Evolutionary conservation across 1,284 basidiomycete genomes (phyloP).

Genomic region (Xerocomus nothofagi): DNA sequence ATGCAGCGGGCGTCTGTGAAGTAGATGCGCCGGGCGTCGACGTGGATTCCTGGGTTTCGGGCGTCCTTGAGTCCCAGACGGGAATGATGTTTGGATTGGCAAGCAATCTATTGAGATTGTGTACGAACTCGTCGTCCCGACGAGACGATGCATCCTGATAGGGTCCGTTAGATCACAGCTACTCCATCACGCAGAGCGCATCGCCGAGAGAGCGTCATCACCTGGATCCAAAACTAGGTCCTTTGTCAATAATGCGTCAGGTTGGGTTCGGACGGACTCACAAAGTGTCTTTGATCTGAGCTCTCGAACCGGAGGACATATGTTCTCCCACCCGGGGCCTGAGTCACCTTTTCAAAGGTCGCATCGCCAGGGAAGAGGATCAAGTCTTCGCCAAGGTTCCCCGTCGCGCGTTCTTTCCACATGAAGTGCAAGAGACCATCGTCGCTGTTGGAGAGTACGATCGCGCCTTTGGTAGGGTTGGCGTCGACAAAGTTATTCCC

Average conservation of each 20-base stretch:
- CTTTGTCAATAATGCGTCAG: slow-evolving; percentile 6
- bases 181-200: background rate
- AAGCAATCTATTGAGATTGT: slow-evolving; percentile 67
- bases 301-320: slow-evolving; percentile 82
- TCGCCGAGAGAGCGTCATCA: slow-evolving; percentile 29
- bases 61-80: slow-evolving; percentile 49
- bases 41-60: slow-evolving; percentile 35
- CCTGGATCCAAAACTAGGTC: slow-evolving; percentile 81
- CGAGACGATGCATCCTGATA: slow-evolving; percentile 65
- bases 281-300: slow-evolving; percentile 78
- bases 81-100: slow-evolving; percentile 61
- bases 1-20: slow-evolving; percentile 26
- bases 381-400: slow-evolving; percentile 67
- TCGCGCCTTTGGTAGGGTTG: slow-evolving; percentile 65
- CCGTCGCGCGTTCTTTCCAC: slow-evolving; percentile 71
- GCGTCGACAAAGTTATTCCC: slow-evolving; percentile 68
- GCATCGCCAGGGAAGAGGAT: slow-evolving; percentile 80
- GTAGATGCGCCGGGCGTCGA: slow-evolving; percentile 41
- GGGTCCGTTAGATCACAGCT: slow-evolving; percentile 6
- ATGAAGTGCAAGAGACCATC: slow-evolving; percentile 75
- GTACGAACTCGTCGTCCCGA: slow-evolving; percentile 68
- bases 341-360: slow-evolving; percentile 65
- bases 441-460: slow-evolving; percentile 64
- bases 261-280: slow-evolving; percentile 40
- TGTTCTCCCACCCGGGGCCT: slow-evolving; percentile 60